Base-by-base conservation (phyloP, 345 rosid species). In the Sapria himalayana region DNA sequence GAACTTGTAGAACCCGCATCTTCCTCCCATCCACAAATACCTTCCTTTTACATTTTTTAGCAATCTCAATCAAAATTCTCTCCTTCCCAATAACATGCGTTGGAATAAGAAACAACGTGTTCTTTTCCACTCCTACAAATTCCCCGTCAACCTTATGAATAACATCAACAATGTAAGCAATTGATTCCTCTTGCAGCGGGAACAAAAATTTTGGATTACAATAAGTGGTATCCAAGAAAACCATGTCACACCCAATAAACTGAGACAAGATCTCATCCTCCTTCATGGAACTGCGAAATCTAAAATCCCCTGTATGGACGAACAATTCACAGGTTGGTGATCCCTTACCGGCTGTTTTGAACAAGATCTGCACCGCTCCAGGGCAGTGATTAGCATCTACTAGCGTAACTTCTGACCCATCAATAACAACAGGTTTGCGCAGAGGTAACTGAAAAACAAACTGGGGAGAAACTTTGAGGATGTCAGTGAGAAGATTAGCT, bases 61-160 rank as follows among this genome's bases (percentile, higher is more conserved):
- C 72, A 37, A 81, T 61, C 62, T 81, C 94, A 33, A 71, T 24
- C 60, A 86, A 55, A 57, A 86, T 76, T 62, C 58, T 72, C 67
- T 78, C 97, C 58, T 86, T 81, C 21, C 97, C 94, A 27, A 86
- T 45, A 49, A 76, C 94, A 59, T 78, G 78, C 41, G 97, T 78
- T 0, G 97, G 92, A 37, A 81, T 75, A 39, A 86, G 92, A 59
- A 86, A 86, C 76, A 86, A 50, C 51, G 74, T 72, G 15, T 19
- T 57, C 51, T 67, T 64, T 45, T 27, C 19, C 12, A 34, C 49
- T 1, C 25, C 37, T 22, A 31, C 19, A 45, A 29, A 54, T n/a
- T 59, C 66, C 45, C 50, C 62, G 35, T 60, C 67, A 20, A 65
- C 39, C 39, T 54, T 78, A 32, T 72, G 64, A n/a, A 86, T 57